A percentile compares a stretch with the other conserved stretches of the same genome.
Conservation (phyloP, 495 filamentous ascomycete species). For the Hyaloscypha hepaticicola region DNA sequence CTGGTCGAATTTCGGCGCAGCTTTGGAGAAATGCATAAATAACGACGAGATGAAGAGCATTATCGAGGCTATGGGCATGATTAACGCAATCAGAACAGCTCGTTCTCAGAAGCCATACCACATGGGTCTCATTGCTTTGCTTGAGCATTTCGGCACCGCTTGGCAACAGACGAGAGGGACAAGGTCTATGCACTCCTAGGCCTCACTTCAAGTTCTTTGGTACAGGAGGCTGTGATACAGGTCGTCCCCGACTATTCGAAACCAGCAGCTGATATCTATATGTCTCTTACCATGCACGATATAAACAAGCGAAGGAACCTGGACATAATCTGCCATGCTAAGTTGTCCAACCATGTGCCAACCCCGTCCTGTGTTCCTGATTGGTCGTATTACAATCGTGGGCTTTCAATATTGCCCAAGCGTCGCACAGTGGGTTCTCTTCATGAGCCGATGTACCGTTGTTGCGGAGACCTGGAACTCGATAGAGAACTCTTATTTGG, state of each 20-base stretch:
- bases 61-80: conserved; percentile 4
- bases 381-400: conserved; percentile 4
- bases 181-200: conserved; percentile 26
- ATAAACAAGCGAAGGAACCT: conserved; percentile 9
- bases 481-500: neutral
- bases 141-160: neutral
- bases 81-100: conserved; percentile 1
- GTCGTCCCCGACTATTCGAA: conserved; percentile 13
- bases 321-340: neutral
- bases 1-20: conserved; percentile 29
- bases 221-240: conserved; percentile 11
- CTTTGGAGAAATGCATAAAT: conserved; percentile 18
- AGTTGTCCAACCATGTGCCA: neutral
- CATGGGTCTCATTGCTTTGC: conserved; percentile 1
- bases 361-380: conserved; percentile 34
- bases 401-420: neutral
- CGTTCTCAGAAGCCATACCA: neutral
- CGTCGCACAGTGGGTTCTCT: neutral
- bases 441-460: neutral
- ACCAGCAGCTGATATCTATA: conserved; percentile 2
- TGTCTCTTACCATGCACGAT: conserved; percentile 15
- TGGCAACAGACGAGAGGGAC: conserved; percentile 27
- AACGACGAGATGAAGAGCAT: conserved; percentile 12
- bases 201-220: conserved; percentile 15
- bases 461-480: neutral